These are phyloP conservation scores for Ceratocystis smalleyi DNA, from an alignment of 2,329 filamentous ascomycete species.

Conservation along the genomic window DNA sequence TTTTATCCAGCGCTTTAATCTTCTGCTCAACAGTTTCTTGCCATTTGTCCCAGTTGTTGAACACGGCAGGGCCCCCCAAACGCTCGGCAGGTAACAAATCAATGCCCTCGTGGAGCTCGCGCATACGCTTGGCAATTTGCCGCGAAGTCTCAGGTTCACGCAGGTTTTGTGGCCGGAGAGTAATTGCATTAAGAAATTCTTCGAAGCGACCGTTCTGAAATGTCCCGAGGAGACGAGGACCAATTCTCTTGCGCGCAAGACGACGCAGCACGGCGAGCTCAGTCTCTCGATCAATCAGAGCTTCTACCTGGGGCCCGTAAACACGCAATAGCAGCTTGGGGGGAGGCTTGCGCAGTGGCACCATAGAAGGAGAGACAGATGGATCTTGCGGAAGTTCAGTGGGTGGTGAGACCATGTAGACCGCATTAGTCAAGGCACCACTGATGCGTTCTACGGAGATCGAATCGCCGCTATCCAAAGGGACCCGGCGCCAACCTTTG, in stretches of 20 bases:
- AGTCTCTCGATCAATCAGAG: constrained; percentile 84
- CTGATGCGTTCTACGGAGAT: constrained; percentile 65
- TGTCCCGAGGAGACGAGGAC: constrained; percentile 75
- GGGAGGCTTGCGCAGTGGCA: constrained; percentile 27
- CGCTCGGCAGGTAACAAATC: constrained; percentile 68
- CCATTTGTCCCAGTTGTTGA: constrained; percentile 93
- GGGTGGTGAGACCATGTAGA: constrained; percentile 84
- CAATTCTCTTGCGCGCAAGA: constrained; percentile 81
- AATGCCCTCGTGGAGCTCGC: constrained; percentile 86
- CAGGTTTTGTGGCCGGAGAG: constrained; percentile 62
- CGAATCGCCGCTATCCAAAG: constrained; percentile 51
- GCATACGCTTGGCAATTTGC: constrained; percentile 94
- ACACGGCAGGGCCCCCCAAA: constrained; percentile 65
- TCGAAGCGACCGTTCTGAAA: constrained; percentile 94
- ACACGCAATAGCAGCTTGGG: constrained; percentile 72
- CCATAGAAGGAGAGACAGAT: constrained; percentile 26
- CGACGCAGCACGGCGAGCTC: constrained; percentile 77
- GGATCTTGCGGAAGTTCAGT: constrained; percentile 22
- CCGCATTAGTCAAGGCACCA: constrained; percentile 87
- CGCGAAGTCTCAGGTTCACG: constrained; percentile 68
- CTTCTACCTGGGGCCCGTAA: constrained; percentile 88
- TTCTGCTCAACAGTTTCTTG: constrained; percentile 48
- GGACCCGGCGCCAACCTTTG: constrained; percentile 79
- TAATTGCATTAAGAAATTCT: constrained; percentile 74
- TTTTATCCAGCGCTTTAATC: constrained; percentile 39